Evolutionary conservation across 1,284 basidiomycete species (phyloP).

Genomic region (Kwoniella shivajii): DNA sequence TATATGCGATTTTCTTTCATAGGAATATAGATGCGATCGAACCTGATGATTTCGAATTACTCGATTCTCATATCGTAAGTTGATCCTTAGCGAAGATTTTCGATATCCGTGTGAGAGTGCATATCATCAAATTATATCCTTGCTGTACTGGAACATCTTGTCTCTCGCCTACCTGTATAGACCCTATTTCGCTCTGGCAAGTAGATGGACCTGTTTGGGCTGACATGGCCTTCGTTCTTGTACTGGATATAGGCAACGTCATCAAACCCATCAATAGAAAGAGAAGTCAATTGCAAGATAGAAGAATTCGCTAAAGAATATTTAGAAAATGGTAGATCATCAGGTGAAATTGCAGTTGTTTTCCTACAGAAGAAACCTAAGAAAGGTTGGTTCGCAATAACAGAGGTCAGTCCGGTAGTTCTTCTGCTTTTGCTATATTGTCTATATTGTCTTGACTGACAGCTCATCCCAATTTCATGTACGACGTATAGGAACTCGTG

Average conservation of each 20-base stretch:
- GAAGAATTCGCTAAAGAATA: conserved; percentile 37
- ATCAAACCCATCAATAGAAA: conserved; percentile 27
- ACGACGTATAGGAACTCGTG: conserved; percentile 37
- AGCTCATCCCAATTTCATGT: neutral
- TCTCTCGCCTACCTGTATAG: no score
- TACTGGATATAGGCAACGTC: conserved; percentile 11
- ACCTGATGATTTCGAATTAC: conserved; percentile 42
- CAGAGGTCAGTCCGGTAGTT: conserved; percentile 40
- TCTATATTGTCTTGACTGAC: neutral
- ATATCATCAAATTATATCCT: no score
- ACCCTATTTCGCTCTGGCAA: neutral
- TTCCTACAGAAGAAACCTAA: conserved; percentile 47
- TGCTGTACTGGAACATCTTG: no score
- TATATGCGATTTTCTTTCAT: conserved; percentile 49
- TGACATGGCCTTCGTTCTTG: neutral
- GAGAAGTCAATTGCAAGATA: conserved; percentile 35
- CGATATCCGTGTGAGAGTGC: no score
- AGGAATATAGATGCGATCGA: conserved; percentile 40
- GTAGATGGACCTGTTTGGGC: neutral
- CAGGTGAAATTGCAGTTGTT: conserved; percentile 46
- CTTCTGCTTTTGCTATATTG: neutral
- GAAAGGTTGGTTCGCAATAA: conserved; percentile 52
- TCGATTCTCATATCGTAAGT: conserved; percentile 46
- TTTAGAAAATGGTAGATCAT: conserved; percentile 25
- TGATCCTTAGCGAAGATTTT: neutral